phyloP scores from a whole-genome alignment of 2,329 filamentous ascomycete species.

The Colletotrichum kahawae region DNA sequence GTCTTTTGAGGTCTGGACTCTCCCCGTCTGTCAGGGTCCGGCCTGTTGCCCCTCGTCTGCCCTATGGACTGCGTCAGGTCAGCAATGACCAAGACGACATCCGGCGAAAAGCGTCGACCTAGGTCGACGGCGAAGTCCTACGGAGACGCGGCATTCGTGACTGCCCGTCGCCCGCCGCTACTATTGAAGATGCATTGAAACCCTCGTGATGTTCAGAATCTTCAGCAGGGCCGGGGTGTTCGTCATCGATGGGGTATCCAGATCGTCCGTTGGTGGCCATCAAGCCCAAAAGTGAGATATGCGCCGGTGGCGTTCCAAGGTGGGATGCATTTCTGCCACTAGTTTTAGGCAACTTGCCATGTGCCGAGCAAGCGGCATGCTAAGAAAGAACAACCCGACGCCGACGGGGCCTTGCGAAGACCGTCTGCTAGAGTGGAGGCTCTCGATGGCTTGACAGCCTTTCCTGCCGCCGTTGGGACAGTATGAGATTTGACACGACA shows the following conservation, averaged over 20 bases:
- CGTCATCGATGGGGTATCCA: neutral
- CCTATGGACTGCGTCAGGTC: neutral
- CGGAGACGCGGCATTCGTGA: neutral
- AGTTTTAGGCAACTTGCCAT: neutral
- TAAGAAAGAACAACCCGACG: neutral
- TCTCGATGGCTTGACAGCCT: neutral
- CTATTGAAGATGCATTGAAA: neutral
- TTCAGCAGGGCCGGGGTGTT: neutral
- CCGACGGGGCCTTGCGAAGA: neutral
- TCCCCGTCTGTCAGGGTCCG: neutral
- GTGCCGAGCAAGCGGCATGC: slow-evolving; percentile 6
- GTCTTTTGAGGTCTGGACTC: slow-evolving; percentile 5
- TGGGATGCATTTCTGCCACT: neutral
- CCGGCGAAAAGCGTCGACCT: neutral
- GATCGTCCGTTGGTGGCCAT: neutral
- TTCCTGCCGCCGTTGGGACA: neutral
- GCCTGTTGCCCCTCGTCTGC: neutral
- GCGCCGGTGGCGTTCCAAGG: slow-evolving; percentile 1
- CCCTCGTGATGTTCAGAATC: neutral
- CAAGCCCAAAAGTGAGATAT: neutral
- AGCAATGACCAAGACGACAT: neutral
- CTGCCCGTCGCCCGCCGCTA: neutral
- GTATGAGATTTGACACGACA: neutral
- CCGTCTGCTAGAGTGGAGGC: neutral
- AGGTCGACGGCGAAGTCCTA: neutral